Conservation (phyloP, 768 basidiomycete species). For the Podaxis rugospora region DNA sequence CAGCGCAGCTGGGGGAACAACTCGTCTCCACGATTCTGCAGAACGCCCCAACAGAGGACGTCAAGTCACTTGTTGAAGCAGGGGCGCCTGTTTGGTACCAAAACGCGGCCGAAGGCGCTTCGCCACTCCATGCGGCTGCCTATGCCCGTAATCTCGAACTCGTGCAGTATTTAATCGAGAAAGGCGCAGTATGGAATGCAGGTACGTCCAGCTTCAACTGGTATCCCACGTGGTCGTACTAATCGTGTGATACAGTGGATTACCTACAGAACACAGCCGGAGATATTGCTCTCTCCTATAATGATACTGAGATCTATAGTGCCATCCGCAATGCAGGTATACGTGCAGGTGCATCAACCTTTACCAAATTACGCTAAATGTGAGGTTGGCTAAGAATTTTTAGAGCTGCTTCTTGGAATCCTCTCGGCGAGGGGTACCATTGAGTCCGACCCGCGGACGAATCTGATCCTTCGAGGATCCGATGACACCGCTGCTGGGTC, state of each 20-base stretch:
- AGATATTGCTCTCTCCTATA: conserved; percentile 86
- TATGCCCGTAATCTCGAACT: conserved; percentile 66
- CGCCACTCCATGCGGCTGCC: conserved; percentile 83
- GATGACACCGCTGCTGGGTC: conserved; percentile 61
- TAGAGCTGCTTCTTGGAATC: conserved; percentile 70
- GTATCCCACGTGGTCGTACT: not conserved
- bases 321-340: conserved; percentile 90
- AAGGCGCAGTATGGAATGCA: conserved; percentile 90
- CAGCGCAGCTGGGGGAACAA: conserved; percentile 51
- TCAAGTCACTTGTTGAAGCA: conserved; percentile 49
- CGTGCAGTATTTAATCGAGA: conserved; percentile 62
- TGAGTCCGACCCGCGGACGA: conserved; percentile 8
- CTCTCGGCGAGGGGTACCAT: conserved; percentile 42
- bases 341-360: conserved; percentile 62
- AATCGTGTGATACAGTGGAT: conserved; percentile 50
- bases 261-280: conserved; percentile 78
- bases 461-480: conserved; percentile 38
- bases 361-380: not conserved
- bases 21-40: conserved; percentile 59
- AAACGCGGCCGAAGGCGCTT: conserved; percentile 72
- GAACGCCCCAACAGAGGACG: conserved; percentile 35
- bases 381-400: conserved; percentile 14
- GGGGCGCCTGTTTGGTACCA: conserved; percentile 92
- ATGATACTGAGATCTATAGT: conserved; percentile 69
- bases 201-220: conserved; percentile 35